These are phyloP conservation scores for Arthrobotrys sinensis DNA, from an alignment of 2,329 filamentous ascomycete genomes.

Conservation along the genomic window DNA sequence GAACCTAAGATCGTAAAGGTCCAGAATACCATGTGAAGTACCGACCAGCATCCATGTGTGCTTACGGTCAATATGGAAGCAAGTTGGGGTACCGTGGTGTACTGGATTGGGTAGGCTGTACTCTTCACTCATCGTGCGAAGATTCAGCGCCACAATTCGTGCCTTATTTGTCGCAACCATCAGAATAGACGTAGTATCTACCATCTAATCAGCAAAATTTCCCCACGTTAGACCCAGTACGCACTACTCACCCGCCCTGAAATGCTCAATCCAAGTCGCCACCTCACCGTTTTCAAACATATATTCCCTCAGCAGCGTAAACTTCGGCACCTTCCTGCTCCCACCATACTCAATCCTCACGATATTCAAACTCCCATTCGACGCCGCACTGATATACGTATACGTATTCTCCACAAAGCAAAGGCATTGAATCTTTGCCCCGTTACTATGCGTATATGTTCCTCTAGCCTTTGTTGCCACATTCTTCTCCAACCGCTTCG, in stretches of 20 bases:
- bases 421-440: slow-evolving; percentile 82
- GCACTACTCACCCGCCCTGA: slow-evolving; percentile 71
- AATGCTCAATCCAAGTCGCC: slow-evolving; percentile 93
- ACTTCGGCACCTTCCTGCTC: slow-evolving; percentile 75
- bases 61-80: slow-evolving; percentile 88
- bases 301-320: slow-evolving; percentile 83
- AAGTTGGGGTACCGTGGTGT: slow-evolving; percentile 91
- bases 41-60: slow-evolving; percentile 92
- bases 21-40: slow-evolving; percentile 91
- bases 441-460: slow-evolving; percentile 82
- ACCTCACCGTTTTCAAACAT: slow-evolving; percentile 81
- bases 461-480: slow-evolving; percentile 88
- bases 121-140: slow-evolving; percentile 86
- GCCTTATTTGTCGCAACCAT: slow-evolving; percentile 89
- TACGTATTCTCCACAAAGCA: slow-evolving; percentile 96
- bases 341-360: slow-evolving; percentile 82
- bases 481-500: slow-evolving; percentile 88
- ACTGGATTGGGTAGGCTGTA: slow-evolving; percentile 88
- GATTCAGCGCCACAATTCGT: slow-evolving; percentile 85
- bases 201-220: slow-evolving; percentile 63
- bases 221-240: background rate
- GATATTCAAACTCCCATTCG: slow-evolving; percentile 89
- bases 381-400: slow-evolving; percentile 90
- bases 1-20: slow-evolving; percentile 98
- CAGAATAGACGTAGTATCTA: slow-evolving; percentile 84